These are phyloP conservation scores for Chlorella sp. DNA, from an alignment of 139 green algal genomes.

Conservation along the genomic window DNA sequence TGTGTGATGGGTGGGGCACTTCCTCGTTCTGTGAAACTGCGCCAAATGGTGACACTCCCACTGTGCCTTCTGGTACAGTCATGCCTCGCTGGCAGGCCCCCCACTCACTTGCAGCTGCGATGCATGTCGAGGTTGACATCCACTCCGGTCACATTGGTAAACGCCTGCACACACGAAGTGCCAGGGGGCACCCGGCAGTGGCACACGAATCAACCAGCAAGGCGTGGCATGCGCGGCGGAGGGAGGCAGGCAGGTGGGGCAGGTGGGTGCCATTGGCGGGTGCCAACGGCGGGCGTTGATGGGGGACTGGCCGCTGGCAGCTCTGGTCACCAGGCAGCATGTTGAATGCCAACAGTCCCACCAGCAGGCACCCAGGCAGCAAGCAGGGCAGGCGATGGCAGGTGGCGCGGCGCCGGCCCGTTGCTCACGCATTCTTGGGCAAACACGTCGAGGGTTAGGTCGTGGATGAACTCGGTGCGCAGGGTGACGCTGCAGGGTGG, in stretches of 20 bases:
- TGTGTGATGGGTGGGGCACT: no score
- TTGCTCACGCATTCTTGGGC: background rate
- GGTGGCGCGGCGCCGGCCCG: background rate
- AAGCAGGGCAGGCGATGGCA: background rate
- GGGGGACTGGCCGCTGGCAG: background rate
- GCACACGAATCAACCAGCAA: no score
- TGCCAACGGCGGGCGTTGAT: background rate
- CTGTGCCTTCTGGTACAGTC: no score
- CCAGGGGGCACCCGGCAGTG: background rate
- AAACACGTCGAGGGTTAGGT: slow-evolving; percentile 19
- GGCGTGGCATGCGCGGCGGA: background rate
- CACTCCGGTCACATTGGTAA: background rate
- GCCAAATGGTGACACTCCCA: no score
- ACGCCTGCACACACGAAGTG: background rate
- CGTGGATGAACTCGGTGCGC: slow-evolving; percentile 4
- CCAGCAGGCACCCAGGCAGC: background rate
- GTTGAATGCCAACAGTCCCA: no score
- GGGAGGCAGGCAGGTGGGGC: background rate
- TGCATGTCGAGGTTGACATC: slow-evolving; percentile 25
- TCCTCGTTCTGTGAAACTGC: no score
- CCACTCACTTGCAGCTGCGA: background rate
- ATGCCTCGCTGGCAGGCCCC: no score
- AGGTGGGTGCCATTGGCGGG: background rate
- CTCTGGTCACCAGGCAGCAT: no score
- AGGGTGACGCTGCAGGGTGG: background rate